Evolutionary conservation across 2,329 filamentous ascomycete species (phyloP).

Genomic region (Achaetomium macrosporum): DNA sequence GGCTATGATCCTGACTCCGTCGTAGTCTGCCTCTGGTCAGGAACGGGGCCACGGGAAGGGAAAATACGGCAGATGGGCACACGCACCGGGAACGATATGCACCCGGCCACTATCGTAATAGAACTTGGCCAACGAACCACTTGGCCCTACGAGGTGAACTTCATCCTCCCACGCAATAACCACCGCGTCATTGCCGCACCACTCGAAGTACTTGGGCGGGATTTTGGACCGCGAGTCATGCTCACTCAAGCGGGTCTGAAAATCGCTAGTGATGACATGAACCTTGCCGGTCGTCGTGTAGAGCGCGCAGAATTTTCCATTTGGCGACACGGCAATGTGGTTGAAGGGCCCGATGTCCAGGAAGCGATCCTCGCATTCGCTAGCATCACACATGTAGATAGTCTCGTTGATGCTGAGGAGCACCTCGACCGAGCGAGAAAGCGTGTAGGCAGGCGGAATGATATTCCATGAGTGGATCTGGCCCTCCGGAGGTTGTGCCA

Average conservation of each 20-base stretch:
- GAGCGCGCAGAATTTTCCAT: conserved; percentile 80
- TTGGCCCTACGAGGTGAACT: conserved; percentile 85
- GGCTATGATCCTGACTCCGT: conserved; percentile 84
- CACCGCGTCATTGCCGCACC: conserved; percentile 93
- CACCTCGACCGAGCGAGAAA: conserved; percentile 90
- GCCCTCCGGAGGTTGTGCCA: conserved; percentile 71
- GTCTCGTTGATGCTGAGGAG: conserved; percentile 79
- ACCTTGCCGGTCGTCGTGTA: conserved; percentile 81
- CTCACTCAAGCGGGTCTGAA: conserved; percentile 85
- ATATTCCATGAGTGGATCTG: conserved; percentile 83
- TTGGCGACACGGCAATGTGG: conserved; percentile 85
- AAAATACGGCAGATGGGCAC: neutral
- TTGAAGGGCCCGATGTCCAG: conserved; percentile 89
- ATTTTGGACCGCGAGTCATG: conserved; percentile 85
- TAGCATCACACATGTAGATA: conserved; percentile 78
- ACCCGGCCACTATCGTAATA: conserved; percentile 82
- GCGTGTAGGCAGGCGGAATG: conserved; percentile 78
- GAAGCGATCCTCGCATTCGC: conserved; percentile 84
- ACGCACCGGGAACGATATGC: conserved; percentile 72
- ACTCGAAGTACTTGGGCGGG: conserved; percentile 79
- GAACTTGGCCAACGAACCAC: conserved; percentile 67
- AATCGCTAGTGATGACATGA: conserved; percentile 92
- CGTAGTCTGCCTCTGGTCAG: conserved; percentile 45
- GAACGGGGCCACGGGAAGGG: neutral
- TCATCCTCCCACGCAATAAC: conserved; percentile 97